These are phyloP conservation scores for Hibiscus tridactylites DNA, from an alignment of 345 rosid species.

Conservation along the genomic window DNA sequence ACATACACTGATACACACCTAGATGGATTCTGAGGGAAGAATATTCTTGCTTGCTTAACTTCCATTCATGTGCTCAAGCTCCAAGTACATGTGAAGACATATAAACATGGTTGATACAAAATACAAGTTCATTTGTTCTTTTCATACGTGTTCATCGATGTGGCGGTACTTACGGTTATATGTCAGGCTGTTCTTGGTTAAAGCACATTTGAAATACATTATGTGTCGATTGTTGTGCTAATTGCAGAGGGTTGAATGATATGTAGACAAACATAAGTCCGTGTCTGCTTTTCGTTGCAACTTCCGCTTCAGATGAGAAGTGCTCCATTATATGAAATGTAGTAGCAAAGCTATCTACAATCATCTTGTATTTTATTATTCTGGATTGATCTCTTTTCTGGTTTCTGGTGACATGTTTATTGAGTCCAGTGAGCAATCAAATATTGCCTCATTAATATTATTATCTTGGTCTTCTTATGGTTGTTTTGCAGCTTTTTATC, in stretches of 20 bases:
- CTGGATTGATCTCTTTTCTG: not conserved
- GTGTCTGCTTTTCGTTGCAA: not conserved
- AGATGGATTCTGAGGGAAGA: too few species aligned
- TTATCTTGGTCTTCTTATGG: not conserved
- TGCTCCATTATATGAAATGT: not conserved
- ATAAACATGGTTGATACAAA: not conserved
- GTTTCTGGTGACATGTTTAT: not conserved
- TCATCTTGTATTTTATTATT: too few species aligned
- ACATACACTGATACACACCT: not conserved
- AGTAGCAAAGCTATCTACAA: not conserved
- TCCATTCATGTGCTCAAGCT: not conserved
- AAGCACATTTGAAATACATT: not conserved
- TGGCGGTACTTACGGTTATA: too few species aligned
- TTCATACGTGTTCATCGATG: too few species aligned
- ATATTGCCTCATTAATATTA: not conserved
- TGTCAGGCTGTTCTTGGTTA: not conserved
- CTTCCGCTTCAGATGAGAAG: not conserved
- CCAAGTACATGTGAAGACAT: not conserved
- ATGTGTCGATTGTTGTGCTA: not conserved
- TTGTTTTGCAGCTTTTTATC: slow-evolving; percentile 37
- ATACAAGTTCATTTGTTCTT: not conserved
- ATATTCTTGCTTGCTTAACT: not conserved
- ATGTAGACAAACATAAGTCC: not conserved
- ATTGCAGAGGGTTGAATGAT: not conserved
- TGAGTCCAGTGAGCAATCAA: not conserved